Base-by-base conservation (phyloP, 192 early-diverging fungal genomes). In the Coemansia interrupta region DNA sequence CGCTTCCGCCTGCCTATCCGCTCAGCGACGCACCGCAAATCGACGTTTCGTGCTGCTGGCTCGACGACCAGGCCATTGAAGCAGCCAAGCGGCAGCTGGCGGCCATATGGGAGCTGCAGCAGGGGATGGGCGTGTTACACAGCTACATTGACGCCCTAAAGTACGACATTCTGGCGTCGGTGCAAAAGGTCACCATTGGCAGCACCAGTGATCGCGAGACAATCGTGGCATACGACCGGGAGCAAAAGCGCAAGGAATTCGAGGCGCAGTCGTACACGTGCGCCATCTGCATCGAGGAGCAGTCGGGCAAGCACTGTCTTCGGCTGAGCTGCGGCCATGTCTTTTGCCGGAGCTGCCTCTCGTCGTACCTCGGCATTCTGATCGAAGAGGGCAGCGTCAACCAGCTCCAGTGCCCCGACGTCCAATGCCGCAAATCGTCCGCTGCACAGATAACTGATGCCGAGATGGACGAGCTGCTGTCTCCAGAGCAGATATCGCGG, bases 251-350 rank as follows among this genome's bases (percentile, higher is more conserved):
- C 24, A 23, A 20, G 28, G 20, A 48, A 18, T 70, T 70, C 52
- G 53, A 56, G 29, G 17, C 53, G 14, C 61, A 44, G 12, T 51
- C 56, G 1, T 59, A 52, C 41, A 17, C 52, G 7, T 70, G 68
- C 24, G 40, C 44, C 2, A 70, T 72, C 5, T 72, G 63, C 49
- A 52, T 65, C 48, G 63, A 72, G 44, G 43, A 57, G 42, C 70
- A 72, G 50, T 52, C 70, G 0, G 70, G 63, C 18, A 39, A 28
- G 24, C 63, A 66, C 43, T 72, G 62, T 19, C 42, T 66, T 8
- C 22, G 56, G 38, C 44, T 72, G 26, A 57, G 43, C n/a, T 72
- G 70, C 55, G 15, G 38, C 2, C 70, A 72, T 12, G 58, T 65
- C 1, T 47, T 44, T 26, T 72, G 63, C 36, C 19, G 30, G 0